Percentiles rank a stretch among this genome's conserved stretches.
phyloP scores from a whole-genome alignment of 2,329 filamentous ascomycete genomes.

The Xylogone sp. region DNA sequence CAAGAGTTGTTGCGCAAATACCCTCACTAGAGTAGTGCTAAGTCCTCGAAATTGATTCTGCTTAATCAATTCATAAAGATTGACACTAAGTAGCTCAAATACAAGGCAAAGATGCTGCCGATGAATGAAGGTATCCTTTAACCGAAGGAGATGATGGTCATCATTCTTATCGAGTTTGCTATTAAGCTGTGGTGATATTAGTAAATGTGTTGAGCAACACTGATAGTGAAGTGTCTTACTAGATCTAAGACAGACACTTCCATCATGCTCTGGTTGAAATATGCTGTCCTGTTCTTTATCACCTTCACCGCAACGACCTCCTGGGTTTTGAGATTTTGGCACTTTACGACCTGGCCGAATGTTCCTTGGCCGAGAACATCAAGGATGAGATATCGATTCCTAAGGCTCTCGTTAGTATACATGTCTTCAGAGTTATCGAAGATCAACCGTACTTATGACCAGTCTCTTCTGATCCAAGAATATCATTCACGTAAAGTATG shows the following conservation, averaged over 20 bases:
- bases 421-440: constrained; percentile 15
- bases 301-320: constrained; percentile 99
- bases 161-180: constrained; percentile 99
- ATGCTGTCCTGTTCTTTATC: constrained; percentile 97
- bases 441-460: constrained; percentile 76
- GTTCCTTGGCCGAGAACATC: constrained; percentile 97
- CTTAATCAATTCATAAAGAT: constrained; percentile 97
- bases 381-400: constrained; percentile 93
- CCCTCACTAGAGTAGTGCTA: constrained; percentile 92
- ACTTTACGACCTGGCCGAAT: constrained; percentile 98
- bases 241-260: constrained; percentile 96
- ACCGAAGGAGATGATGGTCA: constrained; percentile 87
- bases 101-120: constrained; percentile 94
- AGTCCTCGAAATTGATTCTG: constrained; percentile 98
- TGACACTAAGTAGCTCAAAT: constrained; percentile 94
- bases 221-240: constrained; percentile 46
- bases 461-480: constrained; percentile 93
- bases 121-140: constrained; percentile 98
- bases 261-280: constrained; percentile 99
- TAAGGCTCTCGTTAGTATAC: constrained; percentile 33
- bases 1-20: constrained; percentile 94
- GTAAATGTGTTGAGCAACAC: constrained; percentile 8
- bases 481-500: constrained; percentile 98
- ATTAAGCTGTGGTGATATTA: constrained; percentile 64
- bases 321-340: constrained; percentile 96